A percentile compares a stretch with the other conserved stretches of the same genome.
These are phyloP conservation scores for Geotrichum phurueaensis DNA, from an alignment of 1,139 yeast species.

Conservation along the genomic window DNA sequence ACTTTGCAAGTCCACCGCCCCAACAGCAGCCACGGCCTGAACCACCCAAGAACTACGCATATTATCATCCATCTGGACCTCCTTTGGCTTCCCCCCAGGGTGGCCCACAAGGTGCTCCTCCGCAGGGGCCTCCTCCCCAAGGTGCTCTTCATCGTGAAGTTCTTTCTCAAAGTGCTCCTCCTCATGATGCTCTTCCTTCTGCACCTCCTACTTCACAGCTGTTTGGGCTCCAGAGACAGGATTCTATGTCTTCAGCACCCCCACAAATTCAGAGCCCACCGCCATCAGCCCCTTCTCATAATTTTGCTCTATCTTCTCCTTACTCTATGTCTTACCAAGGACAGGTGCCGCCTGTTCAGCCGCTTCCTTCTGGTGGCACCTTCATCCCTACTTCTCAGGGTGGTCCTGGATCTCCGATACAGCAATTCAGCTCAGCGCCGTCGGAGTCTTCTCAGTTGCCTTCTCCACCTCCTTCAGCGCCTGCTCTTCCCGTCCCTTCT, in stretches of 20 bases:
- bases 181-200: conserved; percentile 5
- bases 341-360: neutral
- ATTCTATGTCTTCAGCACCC: neutral
- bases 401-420: neutral
- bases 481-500: conserved; percentile 5
- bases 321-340: neutral
- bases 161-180: conserved; percentile 6
- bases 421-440: neutral
- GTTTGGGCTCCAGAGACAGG: neutral
- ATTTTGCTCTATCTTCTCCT: neutral
- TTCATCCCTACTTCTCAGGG: neutral
- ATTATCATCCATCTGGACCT: conserved; percentile 4
- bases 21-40: neutral
- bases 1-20: no score
- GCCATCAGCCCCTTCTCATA: neutral
- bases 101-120: neutral
- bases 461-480: conserved; percentile 1
- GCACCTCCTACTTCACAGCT: neutral
- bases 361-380: neutral
- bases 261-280: conserved; percentile 3
- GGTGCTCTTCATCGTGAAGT: conserved; percentile 12
- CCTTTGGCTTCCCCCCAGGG: neutral
- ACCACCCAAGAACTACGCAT: neutral
- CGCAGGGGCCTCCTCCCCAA: conserved; percentile 6
- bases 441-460: neutral